phyloP scores from a whole-genome alignment of 2,329 filamentous ascomycete species.

The Aspergillus calidoustus region DNA sequence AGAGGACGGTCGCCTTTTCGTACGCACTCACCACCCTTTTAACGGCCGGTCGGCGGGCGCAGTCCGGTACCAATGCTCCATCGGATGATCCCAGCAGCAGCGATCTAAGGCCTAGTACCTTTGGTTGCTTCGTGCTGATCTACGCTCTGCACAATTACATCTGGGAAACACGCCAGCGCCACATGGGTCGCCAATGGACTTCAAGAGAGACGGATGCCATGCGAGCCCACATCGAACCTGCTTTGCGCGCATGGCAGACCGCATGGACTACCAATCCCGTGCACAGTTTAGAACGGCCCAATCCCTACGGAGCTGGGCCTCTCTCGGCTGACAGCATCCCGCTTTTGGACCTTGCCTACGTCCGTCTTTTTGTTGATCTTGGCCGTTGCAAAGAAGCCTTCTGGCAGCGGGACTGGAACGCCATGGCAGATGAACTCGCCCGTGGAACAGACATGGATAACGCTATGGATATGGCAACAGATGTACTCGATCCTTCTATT shows the following conservation, averaged over 20 bases:
- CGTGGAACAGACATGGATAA: constrained; percentile 76
- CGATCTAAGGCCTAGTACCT: constrained; percentile 81
- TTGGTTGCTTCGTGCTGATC: constrained; percentile 88
- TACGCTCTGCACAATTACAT: constrained; percentile 97
- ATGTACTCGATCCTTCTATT: constrained; percentile 36
- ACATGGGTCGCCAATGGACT: constrained; percentile 88
- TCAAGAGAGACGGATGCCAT: constrained; percentile 92
- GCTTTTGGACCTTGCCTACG: constrained; percentile 86
- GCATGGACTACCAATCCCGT: constrained; percentile 87
- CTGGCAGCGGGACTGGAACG: constrained; percentile 92
- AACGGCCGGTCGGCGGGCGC: constrained; percentile 71
- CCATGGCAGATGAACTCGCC: constrained; percentile 84
- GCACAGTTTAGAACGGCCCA: constrained; percentile 82
- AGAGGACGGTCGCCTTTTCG: constrained; percentile 77
- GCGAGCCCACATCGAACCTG: constrained; percentile 93
- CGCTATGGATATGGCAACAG: constrained; percentile 60
- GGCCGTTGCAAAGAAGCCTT: constrained; percentile 89
- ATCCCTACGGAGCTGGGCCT: constrained; percentile 79
- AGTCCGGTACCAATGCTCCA: constrained; percentile 54
- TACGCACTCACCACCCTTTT: constrained; percentile 80
- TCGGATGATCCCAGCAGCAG: constrained; percentile 59
- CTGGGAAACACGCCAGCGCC: constrained; percentile 92
- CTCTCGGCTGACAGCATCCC: constrained; percentile 90
- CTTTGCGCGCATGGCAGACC: constrained; percentile 89
- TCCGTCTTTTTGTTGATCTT: constrained; percentile 91